Percentiles rank a stretch among this genome's conserved stretches.
These are phyloP conservation scores for Leccinum broughii DNA, from an alignment of 768 basidiomycete species.

Conservation along the genomic window DNA sequence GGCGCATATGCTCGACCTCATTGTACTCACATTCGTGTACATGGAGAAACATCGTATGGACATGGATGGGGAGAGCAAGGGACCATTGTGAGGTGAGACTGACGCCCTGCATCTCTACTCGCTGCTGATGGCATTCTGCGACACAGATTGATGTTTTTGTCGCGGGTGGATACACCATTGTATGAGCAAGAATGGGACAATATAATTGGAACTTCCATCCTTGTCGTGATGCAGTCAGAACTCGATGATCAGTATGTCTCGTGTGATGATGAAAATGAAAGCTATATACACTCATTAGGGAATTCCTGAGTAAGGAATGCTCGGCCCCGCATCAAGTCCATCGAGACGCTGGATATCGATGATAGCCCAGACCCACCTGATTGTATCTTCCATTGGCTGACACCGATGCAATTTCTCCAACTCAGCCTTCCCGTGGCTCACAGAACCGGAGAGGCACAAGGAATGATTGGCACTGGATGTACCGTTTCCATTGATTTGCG, in stretches of 20 bases:
- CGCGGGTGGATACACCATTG: conserved; percentile 7
- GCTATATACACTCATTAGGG: neutral
- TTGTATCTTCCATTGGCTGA: neutral
- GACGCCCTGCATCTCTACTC: conserved; percentile 4
- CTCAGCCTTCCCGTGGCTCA: neutral
- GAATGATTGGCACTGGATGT: neutral
- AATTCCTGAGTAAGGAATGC: neutral
- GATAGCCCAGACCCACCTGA: neutral
- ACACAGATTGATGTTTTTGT: conserved; percentile 5
- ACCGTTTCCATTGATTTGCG: neutral
- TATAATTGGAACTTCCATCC: neutral
- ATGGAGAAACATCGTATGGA: conserved; percentile 34
- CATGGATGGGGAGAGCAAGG: conserved; percentile 15
- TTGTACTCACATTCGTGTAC: conserved; percentile 34
- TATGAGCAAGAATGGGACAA: conserved; percentile 7
- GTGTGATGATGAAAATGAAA: neutral
- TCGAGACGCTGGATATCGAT: neutral
- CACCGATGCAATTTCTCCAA: neutral
- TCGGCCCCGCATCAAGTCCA: neutral
- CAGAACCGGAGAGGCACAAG: neutral
- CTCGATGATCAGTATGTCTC: neutral
- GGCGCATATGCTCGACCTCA: conserved; percentile 28
- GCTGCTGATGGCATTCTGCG: neutral
- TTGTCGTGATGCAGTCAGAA: neutral
- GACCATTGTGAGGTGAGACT: conserved; percentile 1